Conservation (phyloP, 176 grass and related monocot species). For the Triticum turgidum region DNA sequence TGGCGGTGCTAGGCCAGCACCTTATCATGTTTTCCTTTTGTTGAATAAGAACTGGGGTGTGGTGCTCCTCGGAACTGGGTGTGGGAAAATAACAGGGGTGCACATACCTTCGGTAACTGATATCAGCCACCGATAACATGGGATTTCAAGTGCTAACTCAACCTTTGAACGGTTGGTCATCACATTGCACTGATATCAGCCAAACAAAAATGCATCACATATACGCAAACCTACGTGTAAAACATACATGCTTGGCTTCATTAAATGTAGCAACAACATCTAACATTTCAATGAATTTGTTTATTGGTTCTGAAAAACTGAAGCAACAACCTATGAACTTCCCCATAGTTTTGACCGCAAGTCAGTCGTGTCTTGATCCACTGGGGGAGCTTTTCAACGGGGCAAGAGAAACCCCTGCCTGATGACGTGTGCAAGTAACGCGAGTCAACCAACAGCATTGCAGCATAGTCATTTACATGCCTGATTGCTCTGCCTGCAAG, state of each 20-base stretch:
- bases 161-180: too few species aligned
- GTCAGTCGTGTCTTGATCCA: conserved; percentile 83
- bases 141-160: too few species aligned
- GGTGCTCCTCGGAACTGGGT: too few species aligned
- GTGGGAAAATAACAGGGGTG: too few species aligned
- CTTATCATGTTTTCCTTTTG: too few species aligned
- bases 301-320: conserved; percentile 84
- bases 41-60: too few species aligned
- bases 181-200: background rate
- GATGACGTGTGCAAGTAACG: conserved; percentile 52
- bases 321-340: conserved; percentile 68
- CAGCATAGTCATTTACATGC: conserved; percentile 96
- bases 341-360: conserved; percentile 66
- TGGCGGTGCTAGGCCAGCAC: too few species aligned
- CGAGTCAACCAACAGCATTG: conserved; percentile 82
- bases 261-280: background rate
- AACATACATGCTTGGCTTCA: background rate
- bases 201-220: background rate
- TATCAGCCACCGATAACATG: too few species aligned
- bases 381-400: conserved; percentile 74
- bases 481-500: conserved; percentile 93
- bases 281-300: conserved; percentile 34
- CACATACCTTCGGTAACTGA: too few species aligned
- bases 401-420: conserved; percentile 38
- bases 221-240: background rate